Conservation (phyloP, 139 green algal genomes). For the Chloropicon primus region DNA sequence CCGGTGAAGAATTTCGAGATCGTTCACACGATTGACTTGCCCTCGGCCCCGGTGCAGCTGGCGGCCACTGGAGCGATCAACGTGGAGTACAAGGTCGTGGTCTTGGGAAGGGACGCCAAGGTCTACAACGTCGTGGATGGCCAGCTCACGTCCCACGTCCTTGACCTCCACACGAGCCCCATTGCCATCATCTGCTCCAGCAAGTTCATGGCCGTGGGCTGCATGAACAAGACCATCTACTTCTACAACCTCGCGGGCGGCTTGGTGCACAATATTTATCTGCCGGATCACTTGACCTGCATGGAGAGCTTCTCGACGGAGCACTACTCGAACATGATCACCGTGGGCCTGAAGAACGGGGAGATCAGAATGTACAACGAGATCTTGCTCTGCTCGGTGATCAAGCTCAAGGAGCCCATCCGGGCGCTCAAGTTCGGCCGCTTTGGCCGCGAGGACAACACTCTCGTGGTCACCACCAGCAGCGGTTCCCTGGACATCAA, state of each 20-base stretch:
- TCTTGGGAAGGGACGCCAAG: constrained; percentile 45
- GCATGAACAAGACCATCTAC: constrained; percentile 54
- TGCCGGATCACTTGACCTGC: constrained; percentile 25
- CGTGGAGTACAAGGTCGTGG: constrained; percentile 40
- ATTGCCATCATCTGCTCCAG: constrained; percentile 15
- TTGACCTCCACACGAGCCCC: constrained; percentile 43
- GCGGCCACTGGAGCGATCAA: constrained; percentile 24
- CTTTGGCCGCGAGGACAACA: constrained; percentile 56
- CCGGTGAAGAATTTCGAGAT: constrained; percentile 24
- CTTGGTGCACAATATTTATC: constrained; percentile 33
- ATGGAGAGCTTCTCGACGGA: constrained; percentile 1
- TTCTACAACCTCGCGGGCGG: constrained; percentile 29
- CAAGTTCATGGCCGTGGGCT: constrained; percentile 41
- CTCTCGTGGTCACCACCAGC: constrained; percentile 34
- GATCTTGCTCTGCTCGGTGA: constrained; percentile 34
- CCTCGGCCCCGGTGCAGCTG: constrained; percentile 32
- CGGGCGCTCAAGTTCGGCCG: constrained; percentile 39
- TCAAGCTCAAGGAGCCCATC: constrained; percentile 23
- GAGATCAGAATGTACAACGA: constrained; percentile 57
- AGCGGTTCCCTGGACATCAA: constrained; percentile 47
- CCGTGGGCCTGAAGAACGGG: constrained; percentile 12
- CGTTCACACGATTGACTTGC: constrained; percentile 29
- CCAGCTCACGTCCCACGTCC: constrained; percentile 27
- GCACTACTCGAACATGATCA: background rate
- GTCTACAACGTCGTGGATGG: constrained; percentile 39